phyloP scores from a whole-genome alignment of 352 stramenopile genomes.

The Phytopythium litorale region DNA sequence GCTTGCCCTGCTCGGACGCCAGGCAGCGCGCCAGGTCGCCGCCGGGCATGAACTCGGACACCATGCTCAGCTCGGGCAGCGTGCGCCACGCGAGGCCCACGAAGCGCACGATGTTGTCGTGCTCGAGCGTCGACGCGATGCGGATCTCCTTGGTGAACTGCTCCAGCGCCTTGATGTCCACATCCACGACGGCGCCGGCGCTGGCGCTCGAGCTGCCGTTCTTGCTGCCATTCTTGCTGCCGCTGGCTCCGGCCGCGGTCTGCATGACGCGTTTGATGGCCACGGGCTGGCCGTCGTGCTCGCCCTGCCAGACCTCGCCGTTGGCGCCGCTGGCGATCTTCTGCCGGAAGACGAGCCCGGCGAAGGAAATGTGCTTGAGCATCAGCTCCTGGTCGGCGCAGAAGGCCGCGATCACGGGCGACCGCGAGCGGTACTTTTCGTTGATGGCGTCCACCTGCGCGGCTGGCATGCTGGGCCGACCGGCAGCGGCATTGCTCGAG shows the following conservation, averaged over 20 bases:
- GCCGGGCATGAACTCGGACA: slow-evolving; percentile 35
- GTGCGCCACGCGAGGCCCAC: slow-evolving; percentile 44
- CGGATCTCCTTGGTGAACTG: slow-evolving; percentile 43
- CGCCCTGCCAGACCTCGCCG: slow-evolving; percentile 53
- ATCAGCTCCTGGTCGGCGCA: slow-evolving; percentile 14
- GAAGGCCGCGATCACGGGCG: background rate
- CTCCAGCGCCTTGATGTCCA: slow-evolving; percentile 17
- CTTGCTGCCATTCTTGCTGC: slow-evolving; percentile 22
- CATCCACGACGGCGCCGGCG: slow-evolving; percentile 13
- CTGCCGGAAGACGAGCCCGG: slow-evolving; percentile 4
- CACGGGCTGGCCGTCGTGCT: slow-evolving; percentile 36
- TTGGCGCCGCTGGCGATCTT: slow-evolving; percentile 14
- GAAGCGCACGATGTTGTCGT: slow-evolving; percentile 52
- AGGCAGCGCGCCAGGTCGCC: slow-evolving; percentile 37
- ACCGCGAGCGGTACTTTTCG: slow-evolving; percentile 11
- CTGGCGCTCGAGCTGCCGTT: slow-evolving; percentile 13
- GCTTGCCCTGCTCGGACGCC: slow-evolving; percentile 23
- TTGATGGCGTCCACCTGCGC: slow-evolving; percentile 11
- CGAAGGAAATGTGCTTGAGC: slow-evolving; percentile 14
- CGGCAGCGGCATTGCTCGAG: background rate
- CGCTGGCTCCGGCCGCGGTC: slow-evolving; percentile 30
- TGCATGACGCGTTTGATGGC: slow-evolving; percentile 38
- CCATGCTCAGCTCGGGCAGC: slow-evolving; percentile 39
- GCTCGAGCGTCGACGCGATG: slow-evolving; percentile 39
- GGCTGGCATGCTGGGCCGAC: background rate